phyloP scores from a whole-genome alignment of 140 eudicot species.

The Oenanthe javanica region DNA sequence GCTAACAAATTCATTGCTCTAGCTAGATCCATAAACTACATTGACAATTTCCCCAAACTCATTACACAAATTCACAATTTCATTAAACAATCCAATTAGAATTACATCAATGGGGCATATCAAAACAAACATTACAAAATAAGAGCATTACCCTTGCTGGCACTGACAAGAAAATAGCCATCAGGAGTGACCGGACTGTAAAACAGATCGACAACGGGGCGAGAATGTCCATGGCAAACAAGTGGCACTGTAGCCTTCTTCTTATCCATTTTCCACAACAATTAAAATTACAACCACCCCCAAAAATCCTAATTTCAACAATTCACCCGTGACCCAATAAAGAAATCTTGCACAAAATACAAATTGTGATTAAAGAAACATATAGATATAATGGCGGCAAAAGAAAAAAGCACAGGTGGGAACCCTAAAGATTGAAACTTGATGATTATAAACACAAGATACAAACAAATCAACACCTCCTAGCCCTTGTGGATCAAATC shows the following conservation, averaged over 20 bases:
- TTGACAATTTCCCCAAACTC: conserved; percentile 2
- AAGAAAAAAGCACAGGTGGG: conserved; percentile 18
- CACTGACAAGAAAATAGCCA: conserved; percentile 60
- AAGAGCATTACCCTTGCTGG: conserved; percentile 50
- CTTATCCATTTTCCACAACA: conserved; percentile 43
- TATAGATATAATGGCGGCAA: too few relatives aligned
- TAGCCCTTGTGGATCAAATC: conserved; percentile 43
- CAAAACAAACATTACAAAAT: neutral
- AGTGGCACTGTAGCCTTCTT: conserved; percentile 49
- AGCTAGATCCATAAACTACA: neutral
- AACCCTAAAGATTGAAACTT: conserved; percentile 30
- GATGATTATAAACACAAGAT: conserved; percentile 4
- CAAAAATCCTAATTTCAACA: conserved; percentile 7
- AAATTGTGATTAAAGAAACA: neutral
- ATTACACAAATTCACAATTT: neutral
- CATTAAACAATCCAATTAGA: neutral
- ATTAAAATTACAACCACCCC: neutral
- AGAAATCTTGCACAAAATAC: neutral
- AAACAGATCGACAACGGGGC: conserved; percentile 62
- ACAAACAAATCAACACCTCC: conserved; percentile 59
- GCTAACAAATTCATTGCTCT: neutral
- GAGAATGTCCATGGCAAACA: conserved; percentile 70
- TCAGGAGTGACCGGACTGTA: conserved; percentile 68
- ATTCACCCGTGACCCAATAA: too few relatives aligned
- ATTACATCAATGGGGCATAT: neutral